Percentiles rank a stretch among this genome's conserved stretches.
phyloP scores from a whole-genome alignment of 1,284 basidiomycete genomes.

The Trichosporon faecale region DNA sequence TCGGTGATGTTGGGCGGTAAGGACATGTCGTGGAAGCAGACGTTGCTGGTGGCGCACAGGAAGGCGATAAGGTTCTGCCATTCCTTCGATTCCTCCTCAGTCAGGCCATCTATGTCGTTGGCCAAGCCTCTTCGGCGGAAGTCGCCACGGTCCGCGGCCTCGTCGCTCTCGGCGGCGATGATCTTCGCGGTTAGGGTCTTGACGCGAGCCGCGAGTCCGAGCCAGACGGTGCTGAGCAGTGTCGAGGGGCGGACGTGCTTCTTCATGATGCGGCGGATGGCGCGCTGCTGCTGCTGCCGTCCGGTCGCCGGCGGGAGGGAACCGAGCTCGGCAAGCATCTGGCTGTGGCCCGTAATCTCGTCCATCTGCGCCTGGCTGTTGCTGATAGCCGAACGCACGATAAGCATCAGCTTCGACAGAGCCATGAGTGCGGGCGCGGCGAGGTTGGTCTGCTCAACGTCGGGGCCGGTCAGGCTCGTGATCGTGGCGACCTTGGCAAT shows the following conservation, averaged over 20 bases:
- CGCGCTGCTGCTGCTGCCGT: constrained; percentile 46
- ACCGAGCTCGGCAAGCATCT: constrained; percentile 32
- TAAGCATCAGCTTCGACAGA: constrained; percentile 30
- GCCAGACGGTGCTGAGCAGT: constrained; percentile 33
- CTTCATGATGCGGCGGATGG: constrained; percentile 37
- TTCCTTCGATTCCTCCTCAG: constrained; percentile 65
- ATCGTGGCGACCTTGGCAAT: constrained; percentile 34
- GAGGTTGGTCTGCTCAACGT: constrained; percentile 38
- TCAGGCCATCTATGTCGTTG: constrained; percentile 40
- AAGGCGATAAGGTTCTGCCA: constrained; percentile 87
- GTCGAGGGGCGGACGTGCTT: constrained; percentile 23
- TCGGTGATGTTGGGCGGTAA: constrained; percentile 52
- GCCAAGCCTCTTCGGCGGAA: constrained; percentile 32
- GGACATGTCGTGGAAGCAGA: constrained; percentile 55
- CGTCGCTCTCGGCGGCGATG: constrained; percentile 30
- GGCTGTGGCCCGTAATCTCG: constrained; percentile 23
- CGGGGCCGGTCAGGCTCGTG: constrained; percentile 32
- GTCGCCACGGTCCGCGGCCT: constrained; percentile 25
- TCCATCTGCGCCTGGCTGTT: constrained; percentile 20
- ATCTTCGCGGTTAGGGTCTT: constrained; percentile 36
- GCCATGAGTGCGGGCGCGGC: constrained; percentile 30
- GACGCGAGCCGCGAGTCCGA: constrained; percentile 28
- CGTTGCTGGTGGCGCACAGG: constrained; percentile 69
- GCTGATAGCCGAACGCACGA: constrained; percentile 28
- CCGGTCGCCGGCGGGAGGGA: constrained; percentile 36